phyloP scores from a whole-genome alignment of 257 asterid species.

The Fraxinus anomala region DNA sequence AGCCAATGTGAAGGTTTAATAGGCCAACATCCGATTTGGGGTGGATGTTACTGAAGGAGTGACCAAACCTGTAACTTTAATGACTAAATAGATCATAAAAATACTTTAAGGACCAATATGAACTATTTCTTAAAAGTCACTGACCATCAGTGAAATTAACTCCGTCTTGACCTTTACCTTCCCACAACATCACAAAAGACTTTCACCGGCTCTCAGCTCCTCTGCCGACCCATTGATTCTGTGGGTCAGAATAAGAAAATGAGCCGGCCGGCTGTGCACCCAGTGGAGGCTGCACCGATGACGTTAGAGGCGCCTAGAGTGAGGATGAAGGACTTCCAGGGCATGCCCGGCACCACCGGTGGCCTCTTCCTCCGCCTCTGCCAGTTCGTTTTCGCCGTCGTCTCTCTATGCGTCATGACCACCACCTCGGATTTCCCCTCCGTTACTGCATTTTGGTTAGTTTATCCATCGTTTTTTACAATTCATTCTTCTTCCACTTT shows the following conservation, averaged over 20 bases:
- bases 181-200: not conserved
- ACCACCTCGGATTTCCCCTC: constrained; percentile 87
- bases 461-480: constrained; percentile 19
- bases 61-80: no score
- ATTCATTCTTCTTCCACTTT: constrained; percentile 17
- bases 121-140: no score
- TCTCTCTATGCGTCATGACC: constrained; percentile 71
- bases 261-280: constrained; percentile 88
- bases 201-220: not conserved
- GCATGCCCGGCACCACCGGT: constrained; percentile 74
- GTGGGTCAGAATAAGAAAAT: constrained; percentile 27
- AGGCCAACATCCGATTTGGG: no score
- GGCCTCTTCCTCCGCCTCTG: constrained; percentile 68
- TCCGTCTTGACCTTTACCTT: not conserved
- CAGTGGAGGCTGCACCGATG: constrained; percentile 61
- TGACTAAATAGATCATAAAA: no score
- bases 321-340: constrained; percentile 77
- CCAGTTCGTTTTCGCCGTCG: constrained; percentile 68
- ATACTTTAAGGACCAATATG: no score
- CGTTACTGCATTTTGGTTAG: constrained; percentile 82
- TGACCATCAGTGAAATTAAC: not conserved
- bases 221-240: not conserved
- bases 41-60: no score
- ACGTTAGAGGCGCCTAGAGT: constrained; percentile 45
- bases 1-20: no score